Percentiles rank a stretch among this genome's conserved stretches.
phyloP scores from a whole-genome alignment of 306 rosid genomes.

The Vigna trinervia region DNA sequence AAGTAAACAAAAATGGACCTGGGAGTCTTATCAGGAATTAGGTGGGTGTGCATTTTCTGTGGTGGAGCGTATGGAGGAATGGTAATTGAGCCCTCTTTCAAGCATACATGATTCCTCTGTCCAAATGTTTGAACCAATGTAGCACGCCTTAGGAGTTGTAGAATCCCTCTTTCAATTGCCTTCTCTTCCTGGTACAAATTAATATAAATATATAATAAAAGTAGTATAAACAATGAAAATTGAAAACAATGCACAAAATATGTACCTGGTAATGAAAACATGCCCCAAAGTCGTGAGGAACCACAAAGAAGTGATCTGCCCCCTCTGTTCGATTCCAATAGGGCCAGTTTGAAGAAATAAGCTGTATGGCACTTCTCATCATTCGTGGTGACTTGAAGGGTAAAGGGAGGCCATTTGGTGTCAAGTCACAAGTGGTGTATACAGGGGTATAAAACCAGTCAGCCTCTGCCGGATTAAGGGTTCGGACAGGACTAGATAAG shows the following conservation, averaged over 20 bases:
- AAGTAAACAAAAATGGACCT: conserved; percentile 88
- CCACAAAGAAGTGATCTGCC: conserved; percentile 93
- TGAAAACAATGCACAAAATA: conserved; percentile 9
- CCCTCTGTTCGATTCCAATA: conserved; percentile 95
- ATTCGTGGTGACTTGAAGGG: conserved; percentile 96
- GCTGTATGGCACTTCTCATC: conserved; percentile 98
- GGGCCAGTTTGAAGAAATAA: conserved; percentile 97
- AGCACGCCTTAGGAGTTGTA: conserved; percentile 70
- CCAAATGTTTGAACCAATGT: conserved; percentile 95
- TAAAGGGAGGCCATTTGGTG: conserved; percentile 96
- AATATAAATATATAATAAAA: background rate
- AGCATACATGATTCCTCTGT: conserved; percentile 86
- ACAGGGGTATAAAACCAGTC: conserved; percentile 99
- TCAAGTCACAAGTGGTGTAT: conserved; percentile 91
- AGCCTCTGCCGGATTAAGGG: conserved; percentile 97
- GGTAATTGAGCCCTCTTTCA: conserved; percentile 81
- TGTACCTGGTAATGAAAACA: conserved; percentile 96
- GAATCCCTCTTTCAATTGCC: conserved; percentile 91
- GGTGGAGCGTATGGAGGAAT: conserved; percentile 95
- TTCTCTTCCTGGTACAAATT: conserved; percentile 76
- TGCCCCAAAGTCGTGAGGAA: conserved; percentile 98
- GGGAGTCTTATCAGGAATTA: conserved; percentile 81
- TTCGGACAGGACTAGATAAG: conserved; percentile 88
- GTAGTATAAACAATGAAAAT: background rate
- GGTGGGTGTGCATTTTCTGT: conserved; percentile 86